These are phyloP conservation scores for Backusella parvicylindrica DNA, from an alignment of 192 early-diverging fungal species.

Conservation along the genomic window DNA sequence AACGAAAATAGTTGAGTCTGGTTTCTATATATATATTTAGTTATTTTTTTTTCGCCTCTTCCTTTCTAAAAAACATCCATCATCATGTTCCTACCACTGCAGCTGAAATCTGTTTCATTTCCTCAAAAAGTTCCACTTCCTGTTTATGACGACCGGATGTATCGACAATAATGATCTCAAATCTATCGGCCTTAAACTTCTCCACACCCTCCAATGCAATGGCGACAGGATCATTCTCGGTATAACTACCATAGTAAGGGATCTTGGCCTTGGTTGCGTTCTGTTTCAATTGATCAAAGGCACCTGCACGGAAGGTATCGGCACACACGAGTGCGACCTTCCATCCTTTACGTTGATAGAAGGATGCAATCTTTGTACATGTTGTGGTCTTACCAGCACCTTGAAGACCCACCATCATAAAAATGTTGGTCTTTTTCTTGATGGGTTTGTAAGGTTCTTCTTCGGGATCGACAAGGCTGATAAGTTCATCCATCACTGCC, in stretches of 20 bases:
- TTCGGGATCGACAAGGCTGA: slow-evolving; percentile 81
- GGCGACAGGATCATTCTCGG: slow-evolving; percentile 88
- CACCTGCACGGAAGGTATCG: slow-evolving; percentile 97
- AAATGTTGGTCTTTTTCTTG: slow-evolving; percentile 79
- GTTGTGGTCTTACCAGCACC: slow-evolving; percentile 96
- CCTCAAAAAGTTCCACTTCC: slow-evolving; percentile 90
- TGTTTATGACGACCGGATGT: slow-evolving; percentile 96
- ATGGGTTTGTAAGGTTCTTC: slow-evolving; percentile 82
- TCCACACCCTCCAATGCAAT: slow-evolving; percentile 90
- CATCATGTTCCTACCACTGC: slow-evolving; percentile 54
- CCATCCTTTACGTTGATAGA: slow-evolving; percentile 93
- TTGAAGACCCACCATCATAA: slow-evolving; percentile 98
- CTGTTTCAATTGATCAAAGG: slow-evolving; percentile 98
- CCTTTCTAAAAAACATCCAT: not conserved
- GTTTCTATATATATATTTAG: slow-evolving; percentile 42
- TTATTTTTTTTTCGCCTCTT: not conserved
- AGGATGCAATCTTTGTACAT: slow-evolving; percentile 90
- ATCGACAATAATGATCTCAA: slow-evolving; percentile 98
- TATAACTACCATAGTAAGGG: slow-evolving; percentile 91
- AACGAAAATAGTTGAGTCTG: slow-evolving; percentile 92
- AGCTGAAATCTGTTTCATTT: slow-evolving; percentile 92
- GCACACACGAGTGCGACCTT: slow-evolving; percentile 91
- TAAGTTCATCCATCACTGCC: slow-evolving; percentile 90
- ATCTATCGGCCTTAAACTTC: slow-evolving; percentile 89
- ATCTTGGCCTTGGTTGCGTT: slow-evolving; percentile 98